phyloP scores from a whole-genome alignment of 2,329 filamentous ascomycete species.

The Fusarium tuaranense region DNA sequence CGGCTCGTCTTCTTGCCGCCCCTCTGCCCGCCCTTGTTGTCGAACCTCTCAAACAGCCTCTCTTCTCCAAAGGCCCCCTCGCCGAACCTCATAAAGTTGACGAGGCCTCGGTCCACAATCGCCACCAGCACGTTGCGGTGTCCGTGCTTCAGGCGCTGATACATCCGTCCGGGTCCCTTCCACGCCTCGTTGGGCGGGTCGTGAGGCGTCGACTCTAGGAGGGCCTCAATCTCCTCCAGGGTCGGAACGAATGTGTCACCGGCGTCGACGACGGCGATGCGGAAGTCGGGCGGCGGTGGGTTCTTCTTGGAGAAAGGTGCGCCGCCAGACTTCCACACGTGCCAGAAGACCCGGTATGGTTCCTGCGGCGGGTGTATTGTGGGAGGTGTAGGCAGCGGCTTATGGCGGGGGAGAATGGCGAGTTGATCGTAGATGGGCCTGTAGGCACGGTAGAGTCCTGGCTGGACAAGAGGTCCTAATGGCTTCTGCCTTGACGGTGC shows the following conservation, averaged over 20 bases:
- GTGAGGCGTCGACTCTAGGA: conserved; percentile 81
- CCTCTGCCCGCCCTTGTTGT: conserved; percentile 53
- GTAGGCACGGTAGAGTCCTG: conserved; percentile 75
- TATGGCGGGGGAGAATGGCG: conserved; percentile 78
- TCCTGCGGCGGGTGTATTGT: conserved; percentile 48
- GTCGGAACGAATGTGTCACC: conserved; percentile 78
- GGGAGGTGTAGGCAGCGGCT: conserved; percentile 57
- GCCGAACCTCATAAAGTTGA: conserved; percentile 85
- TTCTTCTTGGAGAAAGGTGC: conserved; percentile 81
- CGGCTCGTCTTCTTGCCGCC: conserved; percentile 57
- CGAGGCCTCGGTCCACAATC: conserved; percentile 88
- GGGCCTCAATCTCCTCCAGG: conserved; percentile 74
- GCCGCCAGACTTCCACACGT: conserved; percentile 79
- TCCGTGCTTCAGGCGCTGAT: conserved; percentile 85
- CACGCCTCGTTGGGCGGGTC: conserved; percentile 63
- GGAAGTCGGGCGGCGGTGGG: conserved; percentile 84
- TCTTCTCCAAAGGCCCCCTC: conserved; percentile 86
- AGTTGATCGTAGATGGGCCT: conserved; percentile 81
- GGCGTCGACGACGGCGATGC: conserved; percentile 84
- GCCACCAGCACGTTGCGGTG: conserved; percentile 87
- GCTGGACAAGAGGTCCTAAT: conserved; percentile 69
- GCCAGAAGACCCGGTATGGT: conserved; percentile 80
- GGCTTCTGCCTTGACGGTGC: conserved; percentile 45
- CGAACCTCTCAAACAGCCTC: conserved; percentile 73
- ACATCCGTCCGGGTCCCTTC: conserved; percentile 65